These are phyloP conservation scores for Aureobasidium lini DNA, from an alignment of 2,329 filamentous ascomycete species.

Conservation along the genomic window DNA sequence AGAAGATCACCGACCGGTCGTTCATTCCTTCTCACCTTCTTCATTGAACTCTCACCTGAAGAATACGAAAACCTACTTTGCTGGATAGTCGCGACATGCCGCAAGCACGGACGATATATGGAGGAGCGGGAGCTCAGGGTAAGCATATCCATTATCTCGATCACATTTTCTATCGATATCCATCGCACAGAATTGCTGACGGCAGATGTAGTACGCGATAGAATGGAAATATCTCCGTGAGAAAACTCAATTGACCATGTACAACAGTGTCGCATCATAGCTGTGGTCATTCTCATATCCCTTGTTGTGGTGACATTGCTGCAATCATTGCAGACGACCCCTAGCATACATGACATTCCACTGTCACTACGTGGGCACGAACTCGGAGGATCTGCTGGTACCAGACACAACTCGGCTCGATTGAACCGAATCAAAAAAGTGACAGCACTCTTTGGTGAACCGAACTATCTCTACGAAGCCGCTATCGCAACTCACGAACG, in stretches of 20 bases:
- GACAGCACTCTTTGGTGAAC: conserved; percentile 28
- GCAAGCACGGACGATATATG: conserved; percentile 7
- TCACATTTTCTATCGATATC: neutral
- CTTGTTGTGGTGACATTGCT: neutral
- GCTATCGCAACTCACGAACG: conserved; percentile 29
- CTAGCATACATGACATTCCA: neutral
- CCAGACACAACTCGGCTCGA: neutral
- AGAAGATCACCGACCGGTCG: neutral
- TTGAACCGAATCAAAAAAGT: conserved; percentile 25
- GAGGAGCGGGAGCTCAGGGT: conserved; percentile 1
- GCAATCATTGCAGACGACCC: neutral
- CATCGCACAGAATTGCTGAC: conserved; percentile 1
- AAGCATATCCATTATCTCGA: neutral
- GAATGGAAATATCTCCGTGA: neutral
- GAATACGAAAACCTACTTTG: neutral
- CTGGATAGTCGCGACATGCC: neutral
- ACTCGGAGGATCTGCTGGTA: neutral
- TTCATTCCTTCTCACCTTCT: neutral
- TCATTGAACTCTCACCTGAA: neutral
- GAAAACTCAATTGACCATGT: neutral
- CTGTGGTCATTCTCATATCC: neutral
- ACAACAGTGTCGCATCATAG: neutral
- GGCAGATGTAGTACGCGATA: neutral
- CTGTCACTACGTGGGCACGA: neutral
- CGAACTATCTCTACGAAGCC: conserved; percentile 28